Base-by-base conservation (phyloP, 176 grass and related monocot genomes). In the Carex littledalei region DNA sequence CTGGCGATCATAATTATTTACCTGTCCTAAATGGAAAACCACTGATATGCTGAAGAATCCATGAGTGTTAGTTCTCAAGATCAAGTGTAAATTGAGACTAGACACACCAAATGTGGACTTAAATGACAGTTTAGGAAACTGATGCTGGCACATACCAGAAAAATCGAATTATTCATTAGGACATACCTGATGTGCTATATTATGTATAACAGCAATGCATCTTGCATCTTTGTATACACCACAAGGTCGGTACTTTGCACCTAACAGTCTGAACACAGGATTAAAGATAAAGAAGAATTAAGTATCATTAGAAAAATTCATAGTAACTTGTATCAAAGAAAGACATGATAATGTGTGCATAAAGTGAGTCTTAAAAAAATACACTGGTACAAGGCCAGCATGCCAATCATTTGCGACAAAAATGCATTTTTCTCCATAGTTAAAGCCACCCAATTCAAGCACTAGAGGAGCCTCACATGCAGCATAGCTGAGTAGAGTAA, bases 331-430 rank as follows among this genome's bases (percentile, higher is more conserved):
- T 1, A 81, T 87, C 41, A 71, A 74, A 54, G 43, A 81, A 67
- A 41, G 15, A 34, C 14, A 86, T 18, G 18, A 55, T 79, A 70
- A 71, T 85, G 52, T 59, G 76, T 77, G 73, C 12, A 57, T 67
- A 67, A 83, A 50, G 21, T 41, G 39, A 47, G 3, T 26, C 5
- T 59, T 52, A 31, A 81, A 2, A 87, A 84, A 86, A 56, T 98
- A 98, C 95, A 94, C 89, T 89, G 95, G 88, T 32, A 98, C 95
- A 90, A 98, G 95, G 73, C 93, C 89, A 88, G 95, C 89, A 91
- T 98, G 95, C 95, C 95, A 98, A 90, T 98, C 95, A 32, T 98
- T 98, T 50, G 94, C 93, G 82, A 95, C 76, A 87, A 98, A 98
- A 85, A 98, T 90, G 74, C 95, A 92, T 31, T 86, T 90, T 79